Base-by-base conservation (phyloP, 148 eudicot species). In the Chenopodium quinoa region DNA sequence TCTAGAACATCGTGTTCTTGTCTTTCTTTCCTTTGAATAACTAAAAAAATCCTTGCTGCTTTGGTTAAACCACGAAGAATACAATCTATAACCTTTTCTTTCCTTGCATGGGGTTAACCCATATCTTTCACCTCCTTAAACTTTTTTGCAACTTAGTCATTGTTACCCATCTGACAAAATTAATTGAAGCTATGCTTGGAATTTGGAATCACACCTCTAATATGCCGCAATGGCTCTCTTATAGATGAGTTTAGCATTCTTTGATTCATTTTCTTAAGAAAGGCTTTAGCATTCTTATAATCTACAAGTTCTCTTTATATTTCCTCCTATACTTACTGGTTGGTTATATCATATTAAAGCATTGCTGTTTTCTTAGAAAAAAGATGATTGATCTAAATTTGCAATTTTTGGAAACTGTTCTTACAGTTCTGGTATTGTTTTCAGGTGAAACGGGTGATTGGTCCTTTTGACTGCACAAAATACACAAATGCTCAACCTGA, bases 381-480 rank as follows among this genome's bases (percentile, higher is more conserved):
- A 64, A 66, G 32, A 66, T 66, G 34, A 25, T 25, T 66, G 44
- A 58, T 58, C 47, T 65, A 47, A 46, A 54, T 27, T 76, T 76
- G 25, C 3, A 14, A 54, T 19, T 14, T 56, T 2, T 40, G 65
- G 31, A 65, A 67, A 75, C 22, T 66, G 25, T 66, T 65, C 60
- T 79, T 73, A 73, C 23, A 52, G 23, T 63, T 60, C 37, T 2
- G 68, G 32, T 85, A 56, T 29, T 76, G 27, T 48, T 89, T 89
- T 87, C 97, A 95, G 98, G 97, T 95, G 82, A 95, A 92, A 84
- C 83, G 87, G 87, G 70, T 47, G 83, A 84, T 92, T 44, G 98
- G 98, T 75, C 98, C 98, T 60, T 92, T 67, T 85, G 98, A 95
- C 84, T 95, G 98, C 86, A 95, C 98, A 78, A 93, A 95, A 80